Evolutionary conservation across 352 stramenopile genomes (phyloP).

Genomic region (Globisporangium cederbergense): DNA sequence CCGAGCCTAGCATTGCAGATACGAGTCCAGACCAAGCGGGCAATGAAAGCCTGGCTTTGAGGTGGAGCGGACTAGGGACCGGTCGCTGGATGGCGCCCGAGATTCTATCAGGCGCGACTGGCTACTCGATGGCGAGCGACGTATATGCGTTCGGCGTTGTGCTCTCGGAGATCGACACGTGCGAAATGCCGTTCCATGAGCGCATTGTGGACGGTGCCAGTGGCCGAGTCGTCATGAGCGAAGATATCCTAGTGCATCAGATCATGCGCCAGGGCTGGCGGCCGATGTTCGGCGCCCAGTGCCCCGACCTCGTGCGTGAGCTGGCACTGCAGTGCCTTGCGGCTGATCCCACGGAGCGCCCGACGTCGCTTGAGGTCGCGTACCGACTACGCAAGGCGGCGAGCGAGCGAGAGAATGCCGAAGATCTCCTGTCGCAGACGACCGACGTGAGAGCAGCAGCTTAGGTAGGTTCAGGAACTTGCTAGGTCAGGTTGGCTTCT

Average conservation of each 20-base stretch:
- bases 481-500: not conserved
- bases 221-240: constrained; percentile 15
- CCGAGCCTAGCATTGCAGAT: not conserved
- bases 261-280: constrained; percentile 49
- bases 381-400: constrained; percentile 48
- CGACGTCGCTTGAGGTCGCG: constrained; percentile 41
- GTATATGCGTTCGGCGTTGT: constrained; percentile 35
- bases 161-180: constrained; percentile 65
- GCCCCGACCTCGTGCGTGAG: constrained; percentile 36
- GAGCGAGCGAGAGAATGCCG: constrained; percentile 22
- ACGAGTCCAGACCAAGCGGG: not conserved
- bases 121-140: constrained; percentile 18
- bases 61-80: constrained; percentile 11
- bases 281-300: constrained; percentile 42
- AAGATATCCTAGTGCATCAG: constrained; percentile 45
- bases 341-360: constrained; percentile 29
- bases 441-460: not conserved
- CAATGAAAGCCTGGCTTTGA: not conserved
- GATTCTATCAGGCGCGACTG: constrained; percentile 17
- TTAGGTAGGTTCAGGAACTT: not conserved
- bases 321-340: constrained; percentile 48
- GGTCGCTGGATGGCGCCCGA: constrained; percentile 27
- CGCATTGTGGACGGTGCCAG: constrained; percentile 14
- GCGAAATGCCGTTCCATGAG: constrained; percentile 58
- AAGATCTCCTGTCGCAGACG: constrained; percentile 27